These are phyloP conservation scores for Leccinum subgranulosum DNA, from an alignment of 768 basidiomycete genomes.

Conservation along the genomic window DNA sequence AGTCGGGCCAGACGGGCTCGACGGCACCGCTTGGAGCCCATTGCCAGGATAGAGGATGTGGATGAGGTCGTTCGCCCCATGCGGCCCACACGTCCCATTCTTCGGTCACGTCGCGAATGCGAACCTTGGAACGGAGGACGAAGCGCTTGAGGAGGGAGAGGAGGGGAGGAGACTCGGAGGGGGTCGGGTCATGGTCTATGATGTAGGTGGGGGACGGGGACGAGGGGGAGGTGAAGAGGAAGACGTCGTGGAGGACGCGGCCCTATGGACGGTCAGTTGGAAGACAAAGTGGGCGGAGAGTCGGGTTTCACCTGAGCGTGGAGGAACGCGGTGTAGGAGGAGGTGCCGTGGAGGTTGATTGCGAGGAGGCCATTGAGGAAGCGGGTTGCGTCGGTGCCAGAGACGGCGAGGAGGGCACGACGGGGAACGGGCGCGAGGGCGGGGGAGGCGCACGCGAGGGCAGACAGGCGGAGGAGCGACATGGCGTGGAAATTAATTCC, in stretches of 20 bases:
- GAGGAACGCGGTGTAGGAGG: constrained; percentile 69
- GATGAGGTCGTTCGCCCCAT: constrained; percentile 55
- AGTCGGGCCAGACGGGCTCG: constrained; percentile 70
- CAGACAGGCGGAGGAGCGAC: constrained; percentile 29
- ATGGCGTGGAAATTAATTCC: constrained; percentile 5
- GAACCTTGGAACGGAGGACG: constrained; percentile 86
- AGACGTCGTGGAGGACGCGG: constrained; percentile 83
- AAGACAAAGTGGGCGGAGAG: background rate
- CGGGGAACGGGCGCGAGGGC: constrained; percentile 60
- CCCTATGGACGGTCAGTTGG: constrained; percentile 49
- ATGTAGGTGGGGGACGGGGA: constrained; percentile 54
- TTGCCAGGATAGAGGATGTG: constrained; percentile 46
- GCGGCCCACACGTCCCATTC: constrained; percentile 81
- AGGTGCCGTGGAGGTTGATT: constrained; percentile 45
- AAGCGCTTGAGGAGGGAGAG: constrained; percentile 76
- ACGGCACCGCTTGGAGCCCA: constrained; percentile 70
- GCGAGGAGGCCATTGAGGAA: constrained; percentile 81
- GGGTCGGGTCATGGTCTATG: constrained; percentile 66
- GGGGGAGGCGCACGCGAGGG: constrained; percentile 47
- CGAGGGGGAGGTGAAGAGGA: constrained; percentile 65
- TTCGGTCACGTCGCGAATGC: constrained; percentile 70
- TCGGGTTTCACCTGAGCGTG: constrained; percentile 62
- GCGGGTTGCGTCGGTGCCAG: constrained; percentile 74
- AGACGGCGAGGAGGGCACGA: constrained; percentile 68
- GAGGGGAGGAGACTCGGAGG: constrained; percentile 59